phyloP scores from a whole-genome alignment of 2,329 filamentous ascomycete species.

The Zalaria obscura region DNA sequence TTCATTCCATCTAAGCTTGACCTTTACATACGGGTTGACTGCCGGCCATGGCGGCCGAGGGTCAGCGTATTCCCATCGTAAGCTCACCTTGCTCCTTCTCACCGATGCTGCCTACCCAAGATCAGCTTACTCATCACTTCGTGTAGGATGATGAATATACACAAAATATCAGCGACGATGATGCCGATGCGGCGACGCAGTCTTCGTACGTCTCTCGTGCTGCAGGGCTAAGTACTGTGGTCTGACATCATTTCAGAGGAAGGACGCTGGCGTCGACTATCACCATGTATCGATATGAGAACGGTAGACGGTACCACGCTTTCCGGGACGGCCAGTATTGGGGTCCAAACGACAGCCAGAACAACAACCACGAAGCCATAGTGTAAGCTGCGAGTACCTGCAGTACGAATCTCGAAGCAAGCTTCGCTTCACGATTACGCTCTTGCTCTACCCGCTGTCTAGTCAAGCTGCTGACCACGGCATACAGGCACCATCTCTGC shows the following conservation, averaged over 20 bases:
- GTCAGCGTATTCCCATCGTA: not conserved
- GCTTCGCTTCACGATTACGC: too few relatives aligned
- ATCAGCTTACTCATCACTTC: not conserved
- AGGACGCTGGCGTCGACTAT: constrained; percentile 8
- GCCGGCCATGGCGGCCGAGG: not conserved
- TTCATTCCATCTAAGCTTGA: too few relatives aligned
- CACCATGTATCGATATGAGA: constrained; percentile 14
- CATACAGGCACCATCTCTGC: constrained; percentile 8
- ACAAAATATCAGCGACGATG: not conserved
- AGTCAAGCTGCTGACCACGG: not conserved
- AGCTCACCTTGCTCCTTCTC: not conserved
- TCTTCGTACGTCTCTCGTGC: too few relatives aligned
- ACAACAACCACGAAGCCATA: constrained; percentile 15
- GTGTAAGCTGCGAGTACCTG: constrained; percentile 7
- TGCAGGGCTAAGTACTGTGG: too few relatives aligned
- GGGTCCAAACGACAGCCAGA: constrained; percentile 25
- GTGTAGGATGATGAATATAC: not conserved
- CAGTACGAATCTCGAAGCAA: too few relatives aligned
- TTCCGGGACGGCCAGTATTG: constrained; percentile 16
- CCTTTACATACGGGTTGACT: too few relatives aligned
- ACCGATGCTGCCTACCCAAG: too few relatives aligned
- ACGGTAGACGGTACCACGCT: constrained; percentile 21
- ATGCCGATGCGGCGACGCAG: not conserved
- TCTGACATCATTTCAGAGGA: constrained; percentile 10
- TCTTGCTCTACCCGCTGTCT: not conserved